Percentiles rank a stretch among this genome's conserved stretches.
These are phyloP conservation scores for Craspedostauros australis DNA, from an alignment of 108 stramenopile genomes.

Conservation along the genomic window DNA sequence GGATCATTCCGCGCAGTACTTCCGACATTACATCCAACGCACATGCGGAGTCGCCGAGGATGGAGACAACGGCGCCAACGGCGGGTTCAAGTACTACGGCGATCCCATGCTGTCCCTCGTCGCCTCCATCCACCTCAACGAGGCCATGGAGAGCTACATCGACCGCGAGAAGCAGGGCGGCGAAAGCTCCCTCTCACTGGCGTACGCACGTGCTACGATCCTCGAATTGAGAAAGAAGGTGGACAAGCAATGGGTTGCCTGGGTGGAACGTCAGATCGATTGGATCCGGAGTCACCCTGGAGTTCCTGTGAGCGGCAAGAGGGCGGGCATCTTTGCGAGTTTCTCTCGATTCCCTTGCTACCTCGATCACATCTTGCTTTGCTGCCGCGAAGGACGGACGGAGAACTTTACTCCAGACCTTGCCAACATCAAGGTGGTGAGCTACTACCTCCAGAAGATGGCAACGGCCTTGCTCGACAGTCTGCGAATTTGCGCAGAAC, in stretches of 20 bases:
- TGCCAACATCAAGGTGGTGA: constrained; percentile 78
- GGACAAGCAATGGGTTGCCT: constrained; percentile 83
- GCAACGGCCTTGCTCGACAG: constrained; percentile 78
- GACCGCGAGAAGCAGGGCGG: constrained; percentile 87
- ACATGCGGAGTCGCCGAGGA: constrained; percentile 72
- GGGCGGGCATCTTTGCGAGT: constrained; percentile 77
- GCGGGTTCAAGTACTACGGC: constrained; percentile 24
- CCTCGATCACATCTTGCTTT: constrained; percentile 75
- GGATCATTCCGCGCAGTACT: constrained; percentile 73
- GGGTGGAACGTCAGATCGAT: constrained; percentile 83
- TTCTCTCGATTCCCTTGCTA: constrained; percentile 76
- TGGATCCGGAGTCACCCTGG: constrained; percentile 81
- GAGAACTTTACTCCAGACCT: constrained; percentile 71
- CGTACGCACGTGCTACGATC: constrained; percentile 84
- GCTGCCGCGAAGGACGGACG: constrained; percentile 64
- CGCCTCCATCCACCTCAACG: constrained; percentile 75
- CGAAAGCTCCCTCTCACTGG: constrained; percentile 80
- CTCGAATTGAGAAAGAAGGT: constrained; percentile 76
- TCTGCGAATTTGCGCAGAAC: constrained; percentile 63
- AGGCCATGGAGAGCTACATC: constrained; percentile 83
- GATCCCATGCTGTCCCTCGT: constrained; percentile 83
- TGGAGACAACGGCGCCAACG: constrained; percentile 36
- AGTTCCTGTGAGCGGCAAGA: constrained; percentile 78
- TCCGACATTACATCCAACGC: constrained; percentile 78
- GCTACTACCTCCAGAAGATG: constrained; percentile 82